phyloP scores from a whole-genome alignment of 2,329 filamentous ascomycete genomes.

The Penicillium sp. region DNA sequence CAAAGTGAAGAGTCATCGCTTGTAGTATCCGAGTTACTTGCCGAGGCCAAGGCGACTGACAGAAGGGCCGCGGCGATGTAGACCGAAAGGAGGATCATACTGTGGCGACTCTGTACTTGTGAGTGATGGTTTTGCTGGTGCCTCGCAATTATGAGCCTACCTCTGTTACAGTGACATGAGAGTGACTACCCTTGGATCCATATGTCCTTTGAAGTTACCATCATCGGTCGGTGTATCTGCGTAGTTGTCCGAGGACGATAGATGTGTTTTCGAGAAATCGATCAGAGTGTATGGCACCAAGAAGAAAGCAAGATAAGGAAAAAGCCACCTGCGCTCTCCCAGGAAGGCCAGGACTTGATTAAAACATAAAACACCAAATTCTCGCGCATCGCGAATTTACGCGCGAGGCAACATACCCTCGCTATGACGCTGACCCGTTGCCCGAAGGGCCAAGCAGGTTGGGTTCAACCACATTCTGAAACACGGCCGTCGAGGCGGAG shows the following conservation, averaged over 20 bases:
- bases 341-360: slow-evolving; percentile 14
- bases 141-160: slow-evolving; percentile 15
- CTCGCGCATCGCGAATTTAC: slow-evolving; percentile 12
- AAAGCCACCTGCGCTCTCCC: slow-evolving; percentile 6
- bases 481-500: slow-evolving; percentile 25
- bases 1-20: slow-evolving; percentile 36
- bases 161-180: slow-evolving; percentile 23
- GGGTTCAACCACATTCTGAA: slow-evolving; percentile 21
- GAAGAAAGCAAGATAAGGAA: slow-evolving; percentile 8
- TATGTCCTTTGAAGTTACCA: slow-evolving; percentile 27
- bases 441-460: slow-evolving; percentile 11
- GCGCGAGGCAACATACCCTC: slow-evolving; percentile 18
- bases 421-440: slow-evolving; percentile 18
- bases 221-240: slow-evolving; percentile 20
- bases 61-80: slow-evolving; percentile 31
- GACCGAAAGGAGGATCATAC: slow-evolving; percentile 38
- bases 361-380: slow-evolving; percentile 15
- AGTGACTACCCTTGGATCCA: slow-evolving; percentile 30
- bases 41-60: slow-evolving; percentile 27
- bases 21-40: slow-evolving; percentile 22
- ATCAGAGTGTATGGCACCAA: not conserved
- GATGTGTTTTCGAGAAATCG: not conserved
- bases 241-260: not conserved
- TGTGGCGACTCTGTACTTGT: slow-evolving; percentile 33
- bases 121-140: not conserved